Percentiles rank a stretch among this genome's conserved stretches.
Evolutionary conservation across 73 alveolate species (phyloP).

Genomic region (Paramecium tetraurelia): DNA sequence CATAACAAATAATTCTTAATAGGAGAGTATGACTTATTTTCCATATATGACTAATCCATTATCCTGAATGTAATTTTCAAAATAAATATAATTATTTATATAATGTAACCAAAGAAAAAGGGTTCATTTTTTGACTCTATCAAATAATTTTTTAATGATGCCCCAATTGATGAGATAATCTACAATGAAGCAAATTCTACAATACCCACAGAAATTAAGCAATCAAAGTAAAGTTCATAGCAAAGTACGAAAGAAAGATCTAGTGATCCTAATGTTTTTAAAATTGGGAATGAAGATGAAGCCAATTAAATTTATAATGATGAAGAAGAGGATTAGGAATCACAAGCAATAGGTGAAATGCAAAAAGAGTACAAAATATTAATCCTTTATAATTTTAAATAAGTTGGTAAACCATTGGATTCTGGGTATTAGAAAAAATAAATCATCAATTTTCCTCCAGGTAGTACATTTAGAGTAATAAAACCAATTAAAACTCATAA

Average conservation of each 20-base stretch:
- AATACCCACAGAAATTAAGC: background rate
- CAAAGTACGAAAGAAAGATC: background rate
- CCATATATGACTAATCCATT: background rate
- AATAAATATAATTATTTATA: background rate
- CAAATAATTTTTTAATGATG: background rate
- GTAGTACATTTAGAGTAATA: background rate
- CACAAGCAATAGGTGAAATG: background rate
- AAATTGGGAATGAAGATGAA: background rate
- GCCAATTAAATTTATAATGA: background rate
- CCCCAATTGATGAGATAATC: background rate
- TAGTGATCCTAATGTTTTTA: background rate
- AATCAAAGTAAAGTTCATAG: background rate
- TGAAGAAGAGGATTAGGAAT: background rate
- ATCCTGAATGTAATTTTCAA: background rate
- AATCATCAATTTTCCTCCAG: constrained; percentile 34
- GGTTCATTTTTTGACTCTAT: background rate
- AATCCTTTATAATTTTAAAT: background rate
- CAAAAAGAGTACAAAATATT: constrained; percentile 6
- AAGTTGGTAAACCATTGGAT: constrained; percentile 19
- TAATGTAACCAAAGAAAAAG: constrained; percentile 19
- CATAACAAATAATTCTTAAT: background rate
- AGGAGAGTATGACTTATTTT: background rate
- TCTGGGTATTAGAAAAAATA: background rate
- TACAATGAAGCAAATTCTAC: background rate
- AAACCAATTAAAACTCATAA: constrained; percentile 27